A percentile compares a stretch with the other conserved stretches of the same genome.
Conservation (phyloP, 495 filamentous ascomycete genomes). For the Penicillium maclennaniae region DNA sequence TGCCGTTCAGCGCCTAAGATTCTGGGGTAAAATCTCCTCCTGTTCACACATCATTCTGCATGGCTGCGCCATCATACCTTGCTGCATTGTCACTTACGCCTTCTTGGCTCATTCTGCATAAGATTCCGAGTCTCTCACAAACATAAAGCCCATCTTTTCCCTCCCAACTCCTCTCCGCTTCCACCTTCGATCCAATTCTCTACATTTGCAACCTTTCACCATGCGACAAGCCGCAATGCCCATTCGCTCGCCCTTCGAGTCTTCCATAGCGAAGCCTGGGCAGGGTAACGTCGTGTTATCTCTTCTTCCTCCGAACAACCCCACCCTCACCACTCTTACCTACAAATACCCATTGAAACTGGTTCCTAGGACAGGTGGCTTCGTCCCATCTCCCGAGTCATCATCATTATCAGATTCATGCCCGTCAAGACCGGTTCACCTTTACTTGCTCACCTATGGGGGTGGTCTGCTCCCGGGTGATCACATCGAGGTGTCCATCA, state of each 20-base stretch:
- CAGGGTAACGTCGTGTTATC: constrained; percentile 71
- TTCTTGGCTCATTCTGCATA: constrained; percentile 15
- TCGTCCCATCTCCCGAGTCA: constrained; percentile 27
- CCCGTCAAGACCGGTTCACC: constrained; percentile 47
- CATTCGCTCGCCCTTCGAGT: constrained; percentile 59
- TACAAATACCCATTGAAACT: constrained; percentile 97
- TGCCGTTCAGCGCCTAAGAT: constrained; percentile 11
- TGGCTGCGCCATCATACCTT: constrained; percentile 10
- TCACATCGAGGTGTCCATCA: constrained; percentile 66
- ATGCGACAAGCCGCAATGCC: constrained; percentile 37
- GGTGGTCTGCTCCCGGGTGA: constrained; percentile 89
- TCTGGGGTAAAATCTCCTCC: constrained; percentile 22
- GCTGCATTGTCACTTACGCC: constrained; percentile 7
- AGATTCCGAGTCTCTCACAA: constrained; percentile 8
- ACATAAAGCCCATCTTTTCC: constrained; percentile 1
- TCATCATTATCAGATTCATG: constrained; percentile 24
- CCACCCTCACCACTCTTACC: constrained; percentile 67
- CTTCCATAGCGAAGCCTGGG: constrained; percentile 67
- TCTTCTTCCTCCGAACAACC: constrained; percentile 65
- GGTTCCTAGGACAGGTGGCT: constrained; percentile 59
- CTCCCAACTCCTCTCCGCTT: not conserved
- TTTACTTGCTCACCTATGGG: constrained; percentile 92
- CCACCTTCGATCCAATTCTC: not conserved
- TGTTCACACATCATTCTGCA: constrained; percentile 19
- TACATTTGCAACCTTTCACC: constrained; percentile 4